Percentiles rank a stretch among this genome's conserved stretches.
These are phyloP conservation scores for Trametes pubescens DNA, from an alignment of 1,284 basidiomycete species.

Conservation along the genomic window DNA sequence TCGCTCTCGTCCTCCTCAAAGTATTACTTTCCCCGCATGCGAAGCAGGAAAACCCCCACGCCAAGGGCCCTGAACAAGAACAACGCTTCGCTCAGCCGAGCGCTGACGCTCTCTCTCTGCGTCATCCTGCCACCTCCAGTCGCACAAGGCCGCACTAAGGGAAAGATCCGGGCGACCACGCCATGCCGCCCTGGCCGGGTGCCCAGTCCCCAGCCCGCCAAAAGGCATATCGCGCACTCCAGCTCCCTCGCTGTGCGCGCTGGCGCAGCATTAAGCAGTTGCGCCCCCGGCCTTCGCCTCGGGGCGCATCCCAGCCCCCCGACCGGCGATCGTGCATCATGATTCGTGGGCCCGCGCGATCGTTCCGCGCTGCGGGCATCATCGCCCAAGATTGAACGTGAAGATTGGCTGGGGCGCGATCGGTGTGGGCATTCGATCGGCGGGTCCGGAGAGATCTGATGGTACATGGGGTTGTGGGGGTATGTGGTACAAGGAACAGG, in stretches of 20 bases:
- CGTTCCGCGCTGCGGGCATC: slow-evolving; percentile 21
- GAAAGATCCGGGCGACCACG: slow-evolving; percentile 28
- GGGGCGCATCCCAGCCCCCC: background rate
- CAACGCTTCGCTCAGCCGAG: background rate
- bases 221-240: slow-evolving; percentile 32
- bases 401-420: slow-evolving; percentile 32
- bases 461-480: slow-evolving; percentile 30
- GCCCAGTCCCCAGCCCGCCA: slow-evolving; percentile 7
- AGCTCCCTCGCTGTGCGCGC: slow-evolving; percentile 16
- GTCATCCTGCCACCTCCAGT: slow-evolving; percentile 2
- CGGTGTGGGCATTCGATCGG: slow-evolving; percentile 31
- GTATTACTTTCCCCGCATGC: background rate
- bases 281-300: slow-evolving; percentile 12
- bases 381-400: slow-evolving; percentile 25
- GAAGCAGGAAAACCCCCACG: too few relatives aligned
- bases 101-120: background rate
- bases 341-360: slow-evolving; percentile 26
- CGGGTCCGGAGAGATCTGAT: slow-evolving; percentile 31
- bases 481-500: slow-evolving; percentile 28
- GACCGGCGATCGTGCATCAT: slow-evolving; percentile 26
- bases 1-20: too few relatives aligned
- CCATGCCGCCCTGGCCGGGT: slow-evolving; percentile 10
- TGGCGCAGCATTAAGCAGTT: slow-evolving; percentile 20
- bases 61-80: background rate
- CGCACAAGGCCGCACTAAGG: slow-evolving; percentile 22